A percentile compares a stretch with the other conserved stretches of the same genome.
Conservation (phyloP, 805 yeast species). For the Lipomyces orientalis region DNA sequence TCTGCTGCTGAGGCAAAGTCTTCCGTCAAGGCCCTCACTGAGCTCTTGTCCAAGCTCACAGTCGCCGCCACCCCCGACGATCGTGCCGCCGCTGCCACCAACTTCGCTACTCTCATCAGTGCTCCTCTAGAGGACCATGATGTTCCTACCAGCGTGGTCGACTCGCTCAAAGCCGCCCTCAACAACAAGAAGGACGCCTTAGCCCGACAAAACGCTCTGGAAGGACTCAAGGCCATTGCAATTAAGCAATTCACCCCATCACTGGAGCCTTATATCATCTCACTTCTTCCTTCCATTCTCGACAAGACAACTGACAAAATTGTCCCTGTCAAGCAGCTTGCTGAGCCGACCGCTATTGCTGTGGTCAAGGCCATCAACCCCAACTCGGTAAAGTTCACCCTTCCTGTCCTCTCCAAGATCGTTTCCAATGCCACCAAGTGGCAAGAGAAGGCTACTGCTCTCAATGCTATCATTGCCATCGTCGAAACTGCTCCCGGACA, state of each 20-base stretch:
- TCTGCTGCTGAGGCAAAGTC: conserved; percentile 40
- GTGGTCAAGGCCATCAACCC: conserved; percentile 87
- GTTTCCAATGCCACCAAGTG: conserved; percentile 79
- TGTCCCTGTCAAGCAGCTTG: conserved; percentile 72
- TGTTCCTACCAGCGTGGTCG: conserved; percentile 88
- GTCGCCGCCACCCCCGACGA: conserved; percentile 81
- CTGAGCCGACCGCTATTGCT: conserved; percentile 76
- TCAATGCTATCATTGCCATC: conserved; percentile 81
- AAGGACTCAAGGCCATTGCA: conserved; percentile 85
- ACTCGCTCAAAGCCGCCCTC: conserved; percentile 74
- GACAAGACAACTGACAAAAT: conserved; percentile 90
- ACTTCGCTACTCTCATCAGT: conserved; percentile 90
- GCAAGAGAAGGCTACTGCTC: conserved; percentile 95
- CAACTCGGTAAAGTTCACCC: conserved; percentile 84
- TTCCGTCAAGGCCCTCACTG: conserved; percentile 75
- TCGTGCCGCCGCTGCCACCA: conserved; percentile 83
- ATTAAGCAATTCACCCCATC: conserved; percentile 77
- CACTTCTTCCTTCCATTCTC: conserved; percentile 70
- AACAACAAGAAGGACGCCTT: conserved; percentile 75
- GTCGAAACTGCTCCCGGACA: conserved; percentile 95
- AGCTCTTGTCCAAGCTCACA: conserved; percentile 89
- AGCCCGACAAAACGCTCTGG: conserved; percentile 76
- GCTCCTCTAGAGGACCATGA: conserved; percentile 98
- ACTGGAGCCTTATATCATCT: conserved; percentile 94
- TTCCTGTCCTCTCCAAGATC: conserved; percentile 77